Evolutionary conservation across 1,284 basidiomycete species (phyloP), one percentile per base, ranked within the genome.

Genomic region (Vanrija sp.): DNA sequence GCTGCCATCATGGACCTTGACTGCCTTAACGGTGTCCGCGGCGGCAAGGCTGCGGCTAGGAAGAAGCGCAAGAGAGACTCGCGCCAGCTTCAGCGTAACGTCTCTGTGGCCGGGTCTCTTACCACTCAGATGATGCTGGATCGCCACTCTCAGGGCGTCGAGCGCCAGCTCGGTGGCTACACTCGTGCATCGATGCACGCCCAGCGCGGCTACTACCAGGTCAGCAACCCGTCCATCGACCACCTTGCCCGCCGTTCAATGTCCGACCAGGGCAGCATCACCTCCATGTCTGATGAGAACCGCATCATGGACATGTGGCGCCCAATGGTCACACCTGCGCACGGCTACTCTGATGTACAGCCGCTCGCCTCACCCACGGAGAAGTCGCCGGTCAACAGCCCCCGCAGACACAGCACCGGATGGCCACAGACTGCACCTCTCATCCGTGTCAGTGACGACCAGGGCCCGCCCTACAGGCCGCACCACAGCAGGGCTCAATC

Each of bases 1-100:
- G 92, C 91, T 25, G 89, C 86, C 7, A 66, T 79, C 45, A 67
- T 73, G 51, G 75, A 77, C 54, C 67, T 76, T 42, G 74, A 74
- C 49, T 73, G 75, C 7, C 82, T 88, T 55, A 84, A 86, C 29
- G 78, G 88, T 19, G 74, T 88, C 9, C 87, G 87, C 10, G 90
- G 86, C 64, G 88, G 86, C n/a, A 73, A 73, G 57, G 85, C 86
- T 1, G 74, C 82, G 15, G 82, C 83, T 44, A 78, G 81, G 56
- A 78, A 80, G 46, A 69, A 75, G 29, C 50, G 67, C 15, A 72
- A 74, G 55, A 60, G 65, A n/a, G 68, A 71, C 49, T 70, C 71
- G 25, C 63, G 61, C 38, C 68, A 73, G 50, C 61, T 75, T 40
- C 67, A 71, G 51, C 64, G 65, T n/a, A 72, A 72, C 49, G 66